A percentile compares a stretch with the other conserved stretches of the same genome.
phyloP scores from a whole-genome alignment of 345 rosid genomes.

The Erodium maritimum region DNA sequence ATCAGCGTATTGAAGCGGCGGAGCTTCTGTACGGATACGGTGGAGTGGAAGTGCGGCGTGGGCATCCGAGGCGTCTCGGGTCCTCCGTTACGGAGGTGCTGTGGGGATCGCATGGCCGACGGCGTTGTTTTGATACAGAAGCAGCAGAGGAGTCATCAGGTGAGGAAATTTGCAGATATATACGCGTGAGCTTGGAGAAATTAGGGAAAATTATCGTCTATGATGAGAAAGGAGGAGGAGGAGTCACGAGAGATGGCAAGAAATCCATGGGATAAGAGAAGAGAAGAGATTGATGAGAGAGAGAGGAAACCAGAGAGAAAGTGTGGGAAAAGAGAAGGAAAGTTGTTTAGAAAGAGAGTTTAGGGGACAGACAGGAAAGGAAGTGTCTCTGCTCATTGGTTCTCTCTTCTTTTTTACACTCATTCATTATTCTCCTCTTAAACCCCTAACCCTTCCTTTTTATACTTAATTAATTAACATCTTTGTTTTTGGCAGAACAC shows the following conservation, averaged over 20 bases:
- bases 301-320: slow-evolving; percentile 24
- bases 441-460: no score
- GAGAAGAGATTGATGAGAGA: slow-evolving; percentile 5
- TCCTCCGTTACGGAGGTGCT: slow-evolving; percentile 58
- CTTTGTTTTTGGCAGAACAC: no score
- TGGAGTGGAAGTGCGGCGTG: slow-evolving; percentile 52
- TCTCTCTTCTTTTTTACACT: no score
- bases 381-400: no score
- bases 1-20: slow-evolving; percentile 68
- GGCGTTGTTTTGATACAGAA: neutral
- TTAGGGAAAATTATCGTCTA: slow-evolving; percentile 7
- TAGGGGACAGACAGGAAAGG: no score
- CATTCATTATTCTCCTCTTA: no score
- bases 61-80: slow-evolving; percentile 30
- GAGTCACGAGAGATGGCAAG: slow-evolving; percentile 13
- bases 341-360: no score
- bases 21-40: slow-evolving; percentile 62
- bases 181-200: no score
- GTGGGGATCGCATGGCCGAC: slow-evolving; percentile 44
- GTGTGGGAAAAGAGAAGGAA: slow-evolving; percentile 2
- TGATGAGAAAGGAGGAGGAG: slow-evolving; percentile 5
- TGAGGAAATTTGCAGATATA: no score
- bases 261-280: slow-evolving; percentile 8
- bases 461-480: no score
- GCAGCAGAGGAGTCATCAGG: slow-evolving; percentile 23